A percentile compares a stretch with the other conserved stretches of the same genome.
Evolutionary conservation across 805 yeast species (phyloP).

Genomic region (Zygosaccharomyces gambellarensis): DNA sequence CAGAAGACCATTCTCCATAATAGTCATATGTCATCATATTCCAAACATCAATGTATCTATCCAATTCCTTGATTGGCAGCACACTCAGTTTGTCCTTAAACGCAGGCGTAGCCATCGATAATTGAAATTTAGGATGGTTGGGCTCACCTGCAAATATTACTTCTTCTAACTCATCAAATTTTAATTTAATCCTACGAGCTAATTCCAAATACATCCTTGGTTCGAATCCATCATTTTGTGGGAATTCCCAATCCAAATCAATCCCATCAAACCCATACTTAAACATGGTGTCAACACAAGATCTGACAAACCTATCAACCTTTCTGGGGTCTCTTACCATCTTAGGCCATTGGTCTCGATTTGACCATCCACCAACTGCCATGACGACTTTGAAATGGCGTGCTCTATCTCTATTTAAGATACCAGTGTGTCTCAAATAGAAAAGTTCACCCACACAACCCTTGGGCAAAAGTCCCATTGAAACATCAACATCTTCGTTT

Average conservation of each 20-base stretch:
- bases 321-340: conserved; percentile 38
- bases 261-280: conserved; percentile 78
- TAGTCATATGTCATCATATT: conserved; percentile 92
- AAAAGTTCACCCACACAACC: conserved; percentile 52
- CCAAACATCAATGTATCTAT: conserved; percentile 58
- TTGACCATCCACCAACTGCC: conserved; percentile 84
- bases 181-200: conserved; percentile 38
- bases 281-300: conserved; percentile 45
- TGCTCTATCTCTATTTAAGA: conserved; percentile 6
- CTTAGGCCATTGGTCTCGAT: conserved; percentile 44
- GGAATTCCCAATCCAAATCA: conserved; percentile 95
- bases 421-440: conserved; percentile 39
- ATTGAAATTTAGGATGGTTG: conserved; percentile 34
- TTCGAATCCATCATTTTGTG: conserved; percentile 42
- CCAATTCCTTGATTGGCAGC: conserved; percentile 51
- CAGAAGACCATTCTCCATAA: conserved; percentile 67
- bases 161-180: conserved; percentile 39
- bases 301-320: conserved; percentile 44
- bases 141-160: conserved; percentile 14
- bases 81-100: conserved; percentile 42
- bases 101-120: conserved; percentile 78
- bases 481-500: not conserved
- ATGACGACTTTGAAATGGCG: conserved; percentile 51
- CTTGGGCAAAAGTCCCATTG: conserved; percentile 15
- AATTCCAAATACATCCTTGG: conserved; percentile 43